Percentiles rank a stretch among this genome's conserved stretches.
These are phyloP conservation scores for Forsythia suspensa DNA, from an alignment of 257 asterid species.

Conservation along the genomic window DNA sequence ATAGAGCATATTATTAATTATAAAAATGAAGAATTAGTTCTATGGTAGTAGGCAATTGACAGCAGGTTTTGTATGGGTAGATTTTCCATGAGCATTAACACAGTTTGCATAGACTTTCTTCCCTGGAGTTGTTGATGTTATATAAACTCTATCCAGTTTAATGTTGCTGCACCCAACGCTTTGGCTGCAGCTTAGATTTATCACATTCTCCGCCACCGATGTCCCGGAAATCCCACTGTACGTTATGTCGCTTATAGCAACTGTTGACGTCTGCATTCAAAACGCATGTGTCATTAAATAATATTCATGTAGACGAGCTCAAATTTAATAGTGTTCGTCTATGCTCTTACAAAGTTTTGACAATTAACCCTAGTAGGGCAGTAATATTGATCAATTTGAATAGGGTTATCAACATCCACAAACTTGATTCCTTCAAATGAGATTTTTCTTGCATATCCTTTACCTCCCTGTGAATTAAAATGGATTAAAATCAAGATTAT, in stretches of 20 bases:
- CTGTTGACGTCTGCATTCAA: slow-evolving; percentile 47
- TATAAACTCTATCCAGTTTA: slow-evolving; percentile 42
- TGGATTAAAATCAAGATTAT: background rate
- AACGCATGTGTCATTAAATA: background rate
- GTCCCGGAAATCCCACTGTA: slow-evolving; percentile 56
- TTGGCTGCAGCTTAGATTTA: slow-evolving; percentile 53
- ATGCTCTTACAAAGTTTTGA: slow-evolving; percentile 41
- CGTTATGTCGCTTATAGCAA: slow-evolving; percentile 52
- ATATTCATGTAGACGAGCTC: too few relatives aligned
- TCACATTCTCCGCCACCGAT: slow-evolving; percentile 42
- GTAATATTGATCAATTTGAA: slow-evolving; percentile 61
- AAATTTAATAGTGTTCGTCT: too few relatives aligned
- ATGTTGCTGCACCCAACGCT: slow-evolving; percentile 42
- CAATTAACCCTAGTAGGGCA: slow-evolving; percentile 60
- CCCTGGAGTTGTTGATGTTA: slow-evolving; percentile 34
- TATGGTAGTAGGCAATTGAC: slow-evolving; percentile 48
- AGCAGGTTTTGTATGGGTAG: slow-evolving; percentile 45
- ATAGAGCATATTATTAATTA: background rate
- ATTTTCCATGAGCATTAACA: slow-evolving; percentile 55
- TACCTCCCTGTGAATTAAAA: slow-evolving; percentile 50
- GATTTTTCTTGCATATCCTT: slow-evolving; percentile 60
- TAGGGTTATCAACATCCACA: slow-evolving; percentile 52
- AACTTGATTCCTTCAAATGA: slow-evolving; percentile 49
- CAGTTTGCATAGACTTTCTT: slow-evolving; percentile 43
- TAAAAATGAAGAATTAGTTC: background rate